Evolutionary conservation across 2,329 filamentous ascomycete genomes (phyloP).

Genomic region (Claviceps citrina): DNA sequence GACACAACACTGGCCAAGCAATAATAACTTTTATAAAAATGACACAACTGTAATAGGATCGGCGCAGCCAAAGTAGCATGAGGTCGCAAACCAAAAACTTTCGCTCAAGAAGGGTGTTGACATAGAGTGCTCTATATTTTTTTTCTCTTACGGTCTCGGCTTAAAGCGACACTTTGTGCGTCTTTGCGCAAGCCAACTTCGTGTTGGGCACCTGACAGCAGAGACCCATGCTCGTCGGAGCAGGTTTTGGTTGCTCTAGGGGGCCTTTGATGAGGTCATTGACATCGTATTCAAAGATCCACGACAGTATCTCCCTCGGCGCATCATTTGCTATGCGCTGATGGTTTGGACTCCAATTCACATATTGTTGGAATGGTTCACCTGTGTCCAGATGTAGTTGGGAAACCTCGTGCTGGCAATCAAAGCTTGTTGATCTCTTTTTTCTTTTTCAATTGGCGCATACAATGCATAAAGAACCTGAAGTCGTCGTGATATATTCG

Average conservation of each 20-base stretch:
- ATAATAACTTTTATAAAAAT: slow-evolving; percentile 6
- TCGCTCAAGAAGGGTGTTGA: slow-evolving; percentile 2
- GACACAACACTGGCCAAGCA: slow-evolving; percentile 5
- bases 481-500: background rate
- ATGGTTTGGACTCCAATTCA: background rate
- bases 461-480: background rate
- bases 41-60: slow-evolving; percentile 2
- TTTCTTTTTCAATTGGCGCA: background rate
- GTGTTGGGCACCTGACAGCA: background rate
- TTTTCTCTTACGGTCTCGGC: slow-evolving; percentile 1
- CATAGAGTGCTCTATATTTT: background rate
- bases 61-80: slow-evolving; percentile 2
- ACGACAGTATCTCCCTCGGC: background rate
- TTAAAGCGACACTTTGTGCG: slow-evolving; percentile 2
- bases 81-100: slow-evolving; percentile 1
- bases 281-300: background rate
- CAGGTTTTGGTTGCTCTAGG: background rate
- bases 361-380: background rate
- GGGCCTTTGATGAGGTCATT: background rate
- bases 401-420: no score
- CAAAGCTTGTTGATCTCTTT: background rate
- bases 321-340: no score
- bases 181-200: slow-evolving; percentile 1
- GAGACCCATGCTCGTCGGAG: background rate
- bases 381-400: background rate